A percentile compares a stretch with the other conserved stretches of the same genome.
Evolutionary conservation across 345 rosid species (phyloP).

Genomic region (Melaleuca alternifolia): DNA sequence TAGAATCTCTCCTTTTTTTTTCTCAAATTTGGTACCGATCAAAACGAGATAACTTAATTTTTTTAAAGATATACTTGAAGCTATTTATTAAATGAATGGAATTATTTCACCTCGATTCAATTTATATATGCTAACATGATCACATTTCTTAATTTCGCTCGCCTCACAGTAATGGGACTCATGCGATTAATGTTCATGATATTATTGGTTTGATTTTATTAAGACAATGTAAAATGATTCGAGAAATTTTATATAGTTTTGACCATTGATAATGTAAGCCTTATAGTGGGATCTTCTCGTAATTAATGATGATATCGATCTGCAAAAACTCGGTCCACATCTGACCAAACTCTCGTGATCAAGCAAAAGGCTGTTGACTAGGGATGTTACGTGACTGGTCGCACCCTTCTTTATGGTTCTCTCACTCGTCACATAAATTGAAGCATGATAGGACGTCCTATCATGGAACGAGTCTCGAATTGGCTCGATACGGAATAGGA

Average conservation of each 20-base stretch:
- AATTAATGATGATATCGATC: background rate
- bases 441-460: background rate
- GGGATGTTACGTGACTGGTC: background rate
- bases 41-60: background rate
- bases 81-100: background rate
- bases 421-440: background rate
- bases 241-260: no score
- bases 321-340: background rate
- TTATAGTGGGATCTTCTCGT: no score
- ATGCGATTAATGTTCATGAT: no score
- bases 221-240: no score
- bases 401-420: background rate
- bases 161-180: no score
- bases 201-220: no score
- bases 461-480: background rate
- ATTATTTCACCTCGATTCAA: background rate
- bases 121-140: background rate
- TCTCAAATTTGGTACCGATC: background rate
- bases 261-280: no score
- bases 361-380: background rate
- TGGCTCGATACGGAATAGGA: background rate
- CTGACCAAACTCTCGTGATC: background rate
- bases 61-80: no score
- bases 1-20: background rate
- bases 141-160: background rate